Base-by-base conservation (phyloP, 345 rosid genomes). In the Dipteronia sinensis region DNA sequence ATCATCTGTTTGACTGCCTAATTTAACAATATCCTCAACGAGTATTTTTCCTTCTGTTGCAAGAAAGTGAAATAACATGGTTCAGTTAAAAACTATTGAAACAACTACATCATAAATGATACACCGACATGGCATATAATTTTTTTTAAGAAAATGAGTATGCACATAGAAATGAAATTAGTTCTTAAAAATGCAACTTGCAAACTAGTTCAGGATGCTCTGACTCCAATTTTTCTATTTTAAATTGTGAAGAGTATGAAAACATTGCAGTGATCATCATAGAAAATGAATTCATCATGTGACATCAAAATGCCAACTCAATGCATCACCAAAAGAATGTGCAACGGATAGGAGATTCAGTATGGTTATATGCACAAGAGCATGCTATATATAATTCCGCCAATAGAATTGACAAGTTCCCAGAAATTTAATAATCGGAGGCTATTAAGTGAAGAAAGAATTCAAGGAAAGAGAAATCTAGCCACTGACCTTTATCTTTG, bases 1-100 rank as follows among this genome's bases (percentile, higher is more conserved):
- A 55, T 86, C 93, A 76, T 92, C 97, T 65, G 84, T 86, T 83
- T 87, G 87, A 34, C 90, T 86, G 0, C 94, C 97, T 83, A 93
- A 71, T 85, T 86, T 91, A 58, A 94, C 88, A 16, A 94, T 82
- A 84, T 96, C 99, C 86, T 92, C 88, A 2, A 96, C 98, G 13
- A 89, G 90, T 65, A 96, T 94, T 86, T 87, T 91, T 9, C 99
- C 98, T 66, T 94, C 98, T 94, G 91, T 76, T 78, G 67, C 58
- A 70, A 29, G 72, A 11, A 83, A 56, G 72, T 25, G 8, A 17
- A 19, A 61, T 67, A 42, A 74, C 23, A 68, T 27, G 20, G 53
- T 62, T 38, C 9, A 17, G 19, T 47, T 69, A 6, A 44, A 19
- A 16, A 46, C 29, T 53, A 38, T 44, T 7, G 34, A 3, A 68